phyloP scores from a whole-genome alignment of 2,329 filamentous ascomycete genomes.

The Plenodomus lindquistii region DNA sequence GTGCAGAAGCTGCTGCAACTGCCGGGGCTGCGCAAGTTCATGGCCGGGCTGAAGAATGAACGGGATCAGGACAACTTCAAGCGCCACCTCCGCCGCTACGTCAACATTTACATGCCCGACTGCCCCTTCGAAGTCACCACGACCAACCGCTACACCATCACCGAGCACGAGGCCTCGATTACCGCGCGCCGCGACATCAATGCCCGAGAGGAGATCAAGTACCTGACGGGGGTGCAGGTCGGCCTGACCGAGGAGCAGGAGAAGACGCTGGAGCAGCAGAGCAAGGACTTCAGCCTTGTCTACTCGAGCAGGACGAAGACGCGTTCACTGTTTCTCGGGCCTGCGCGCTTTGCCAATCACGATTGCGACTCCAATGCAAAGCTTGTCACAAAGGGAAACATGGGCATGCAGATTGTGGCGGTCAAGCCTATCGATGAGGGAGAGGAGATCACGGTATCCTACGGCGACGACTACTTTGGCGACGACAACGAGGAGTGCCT shows the following conservation, averaged over 20 bases:
- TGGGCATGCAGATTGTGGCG: conserved; percentile 90
- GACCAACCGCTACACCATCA: conserved; percentile 94
- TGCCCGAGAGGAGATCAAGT: conserved; percentile 85
- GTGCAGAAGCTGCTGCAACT: conserved; percentile 74
- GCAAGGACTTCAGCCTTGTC: conserved; percentile 96
- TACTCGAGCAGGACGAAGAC: conserved; percentile 90
- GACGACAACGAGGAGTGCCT: conserved; percentile 93
- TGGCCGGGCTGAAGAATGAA: conserved; percentile 67
- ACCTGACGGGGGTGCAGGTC: conserved; percentile 88
- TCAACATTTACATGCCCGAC: conserved; percentile 89
- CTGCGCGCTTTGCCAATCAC: conserved; percentile 95
- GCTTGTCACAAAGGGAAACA: conserved; percentile 78
- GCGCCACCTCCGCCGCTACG: conserved; percentile 84
- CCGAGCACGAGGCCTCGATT: conserved; percentile 84
- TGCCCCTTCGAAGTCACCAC: conserved; percentile 92
- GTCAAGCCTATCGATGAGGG: conserved; percentile 79
- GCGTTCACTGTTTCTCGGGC: conserved; percentile 89
- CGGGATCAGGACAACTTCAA: conserved; percentile 86
- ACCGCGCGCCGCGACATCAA: conserved; percentile 79
- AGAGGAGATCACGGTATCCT: conserved; percentile 95
- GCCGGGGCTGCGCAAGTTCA: conserved; percentile 73
- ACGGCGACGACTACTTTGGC: conserved; percentile 95
- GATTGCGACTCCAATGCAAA: conserved; percentile 92
- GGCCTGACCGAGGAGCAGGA: conserved; percentile 92
- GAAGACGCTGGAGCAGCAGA: conserved; percentile 72